Conservation (phyloP, 192 early-diverging fungal species). For the Backusella morwellensis region DNA sequence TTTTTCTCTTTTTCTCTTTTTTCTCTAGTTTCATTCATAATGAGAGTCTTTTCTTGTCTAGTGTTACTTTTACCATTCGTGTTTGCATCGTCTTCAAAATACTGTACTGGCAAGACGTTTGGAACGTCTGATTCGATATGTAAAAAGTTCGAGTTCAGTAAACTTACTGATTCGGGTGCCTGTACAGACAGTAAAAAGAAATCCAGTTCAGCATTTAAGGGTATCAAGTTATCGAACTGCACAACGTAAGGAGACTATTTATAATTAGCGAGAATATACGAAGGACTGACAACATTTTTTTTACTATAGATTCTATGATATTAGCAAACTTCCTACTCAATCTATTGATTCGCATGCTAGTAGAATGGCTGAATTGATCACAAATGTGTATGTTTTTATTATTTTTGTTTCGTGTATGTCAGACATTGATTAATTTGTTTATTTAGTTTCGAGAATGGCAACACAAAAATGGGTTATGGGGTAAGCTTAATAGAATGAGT, state of each 20-base stretch:
- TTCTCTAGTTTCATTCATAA: not conserved
- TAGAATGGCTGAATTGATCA: conserved; percentile 38
- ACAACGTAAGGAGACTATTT: conserved; percentile 22
- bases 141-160: conserved; percentile 10
- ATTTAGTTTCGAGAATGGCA: conserved; percentile 38
- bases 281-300: not conserved
- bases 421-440: not conserved
- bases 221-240: conserved; percentile 28
- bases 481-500: conserved; percentile 5
- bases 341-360: conserved; percentile 18
- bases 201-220: not conserved
- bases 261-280: no score
- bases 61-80: not conserved
- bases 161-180: not conserved
- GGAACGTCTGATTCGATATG: conserved; percentile 1
- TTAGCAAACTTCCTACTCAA: conserved; percentile 22
- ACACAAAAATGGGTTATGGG: conserved; percentile 36
- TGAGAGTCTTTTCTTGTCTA: not conserved
- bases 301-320: conserved; percentile 32
- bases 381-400: conserved; percentile 30
- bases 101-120: conserved; percentile 14
- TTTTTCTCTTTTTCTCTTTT: not conserved
- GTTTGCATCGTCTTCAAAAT: not conserved
- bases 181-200: conserved; percentile 19
- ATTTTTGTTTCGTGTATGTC: not conserved